phyloP scores from a whole-genome alignment of 805 yeast species.

The Pichia manshurica region DNA sequence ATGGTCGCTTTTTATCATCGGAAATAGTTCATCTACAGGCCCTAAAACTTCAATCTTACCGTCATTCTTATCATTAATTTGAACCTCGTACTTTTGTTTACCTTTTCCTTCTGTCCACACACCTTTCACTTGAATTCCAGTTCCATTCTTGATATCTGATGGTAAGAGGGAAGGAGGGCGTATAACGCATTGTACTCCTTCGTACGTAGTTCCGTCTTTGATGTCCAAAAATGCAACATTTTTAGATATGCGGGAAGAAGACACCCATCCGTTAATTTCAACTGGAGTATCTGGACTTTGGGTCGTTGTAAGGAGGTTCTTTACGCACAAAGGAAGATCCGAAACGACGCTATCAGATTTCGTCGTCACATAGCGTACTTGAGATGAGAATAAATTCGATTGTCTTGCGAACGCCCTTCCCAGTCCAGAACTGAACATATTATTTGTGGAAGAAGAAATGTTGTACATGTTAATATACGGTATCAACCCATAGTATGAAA shows the following conservation, averaged over 20 bases:
- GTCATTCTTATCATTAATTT: constrained; percentile 29
- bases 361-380: background rate
- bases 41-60: constrained; percentile 48
- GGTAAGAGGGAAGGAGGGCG: constrained; percentile 32
- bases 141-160: constrained; percentile 35
- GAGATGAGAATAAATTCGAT: background rate
- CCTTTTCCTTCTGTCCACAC: constrained; percentile 42
- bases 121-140: constrained; percentile 27
- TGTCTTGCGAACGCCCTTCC: background rate
- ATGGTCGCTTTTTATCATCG: constrained; percentile 77
- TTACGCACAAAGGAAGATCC: constrained; percentile 23
- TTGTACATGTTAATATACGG: too few species aligned
- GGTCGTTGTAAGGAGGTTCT: constrained; percentile 30
- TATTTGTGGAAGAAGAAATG: too few species aligned
- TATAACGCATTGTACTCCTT: constrained; percentile 52
- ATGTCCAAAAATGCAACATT: constrained; percentile 76
- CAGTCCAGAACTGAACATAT: too few species aligned
- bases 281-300: constrained; percentile 34
- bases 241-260: constrained; percentile 65
- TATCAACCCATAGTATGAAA: too few species aligned
- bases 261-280: constrained; percentile 67
- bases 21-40: constrained; percentile 55
- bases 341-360: background rate
- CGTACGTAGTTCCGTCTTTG: constrained; percentile 64
- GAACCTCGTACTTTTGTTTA: constrained; percentile 48